phyloP scores from a whole-genome alignment of 129 eudicot species.

The Glebionis coronaria region DNA sequence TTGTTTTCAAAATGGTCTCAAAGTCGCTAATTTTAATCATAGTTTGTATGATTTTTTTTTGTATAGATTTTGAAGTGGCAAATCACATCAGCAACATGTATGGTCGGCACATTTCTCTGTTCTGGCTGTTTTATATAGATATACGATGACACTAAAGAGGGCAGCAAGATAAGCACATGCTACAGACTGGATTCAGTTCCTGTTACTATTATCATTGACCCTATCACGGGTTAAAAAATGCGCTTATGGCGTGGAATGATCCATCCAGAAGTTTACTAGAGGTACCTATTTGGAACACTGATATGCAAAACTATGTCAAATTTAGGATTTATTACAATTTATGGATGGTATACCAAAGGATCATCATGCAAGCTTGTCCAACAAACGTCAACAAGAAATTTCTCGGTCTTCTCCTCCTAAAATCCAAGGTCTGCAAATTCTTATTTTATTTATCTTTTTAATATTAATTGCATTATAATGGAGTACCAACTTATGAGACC shows the following conservation, averaged over 20 bases:
- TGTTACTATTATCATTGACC: slow-evolving; percentile 76
- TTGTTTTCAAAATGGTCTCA: no score
- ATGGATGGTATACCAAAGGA: slow-evolving; percentile 77
- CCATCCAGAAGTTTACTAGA: slow-evolving; percentile 82
- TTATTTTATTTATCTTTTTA: not conserved
- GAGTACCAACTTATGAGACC: not conserved
- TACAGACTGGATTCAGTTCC: slow-evolving; percentile 78
- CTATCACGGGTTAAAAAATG: no score
- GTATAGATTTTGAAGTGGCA: no score
- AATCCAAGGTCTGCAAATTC: slow-evolving; percentile 32
- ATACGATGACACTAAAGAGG: slow-evolving; percentile 81
- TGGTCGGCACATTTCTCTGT: no score
- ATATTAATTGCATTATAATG: not conserved
- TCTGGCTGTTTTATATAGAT: slow-evolving; percentile 44
- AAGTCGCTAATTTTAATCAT: no score
- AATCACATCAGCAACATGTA: no score
- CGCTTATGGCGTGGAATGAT: slow-evolving; percentile 94
- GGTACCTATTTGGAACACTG: slow-evolving; percentile 38
- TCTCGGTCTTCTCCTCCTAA: slow-evolving; percentile 37
- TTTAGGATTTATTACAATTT: slow-evolving; percentile 74
- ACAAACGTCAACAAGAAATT: slow-evolving; percentile 67
- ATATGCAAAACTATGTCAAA: slow-evolving; percentile 4
- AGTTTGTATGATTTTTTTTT: no score
- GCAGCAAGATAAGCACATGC: no score
- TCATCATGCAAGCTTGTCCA: slow-evolving; percentile 52